Conservation (phyloP, 768 basidiomycete genomes). For the Boletus insuetus region DNA sequence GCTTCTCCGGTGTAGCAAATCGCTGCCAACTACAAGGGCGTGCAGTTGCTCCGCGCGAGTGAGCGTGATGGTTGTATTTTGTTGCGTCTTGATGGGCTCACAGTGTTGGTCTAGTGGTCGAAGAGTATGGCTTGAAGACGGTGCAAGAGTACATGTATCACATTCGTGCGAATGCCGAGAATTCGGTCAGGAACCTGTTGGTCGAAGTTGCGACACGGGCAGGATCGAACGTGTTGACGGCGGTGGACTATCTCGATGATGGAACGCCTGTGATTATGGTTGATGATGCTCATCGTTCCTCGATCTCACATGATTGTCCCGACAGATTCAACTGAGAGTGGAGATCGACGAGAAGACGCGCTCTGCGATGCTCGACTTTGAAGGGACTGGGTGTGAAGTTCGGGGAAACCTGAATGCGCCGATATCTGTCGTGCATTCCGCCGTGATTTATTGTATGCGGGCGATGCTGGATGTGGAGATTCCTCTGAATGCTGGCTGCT, state of each 20-base stretch:
- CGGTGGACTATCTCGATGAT: slow-evolving; percentile 85
- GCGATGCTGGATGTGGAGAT: slow-evolving; percentile 85
- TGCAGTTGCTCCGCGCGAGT: slow-evolving; percentile 81
- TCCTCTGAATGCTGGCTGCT: slow-evolving; percentile 90
- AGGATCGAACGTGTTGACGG: slow-evolving; percentile 60
- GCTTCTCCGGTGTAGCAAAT: slow-evolving; percentile 62
- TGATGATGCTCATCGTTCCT: not conserved
- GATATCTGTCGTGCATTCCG: slow-evolving; percentile 82
- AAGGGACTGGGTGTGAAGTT: slow-evolving; percentile 79
- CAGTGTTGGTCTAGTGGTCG: slow-evolving; percentile 53
- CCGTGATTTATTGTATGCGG: slow-evolving; percentile 87
- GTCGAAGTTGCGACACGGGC: slow-evolving; percentile 68
- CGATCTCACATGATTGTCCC: not conserved
- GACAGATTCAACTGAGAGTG: slow-evolving; percentile 70
- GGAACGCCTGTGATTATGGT: slow-evolving; percentile 67
- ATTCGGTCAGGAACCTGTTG: slow-evolving; percentile 79
- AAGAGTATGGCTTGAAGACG: slow-evolving; percentile 79
- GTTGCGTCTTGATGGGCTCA: slow-evolving; percentile 6
- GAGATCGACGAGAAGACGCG: slow-evolving; percentile 73
- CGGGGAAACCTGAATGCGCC: slow-evolving; percentile 85
- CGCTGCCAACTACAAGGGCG: slow-evolving; percentile 90
- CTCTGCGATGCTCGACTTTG: slow-evolving; percentile 82
- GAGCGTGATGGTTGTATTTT: slow-evolving; percentile 20
- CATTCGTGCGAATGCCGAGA: slow-evolving; percentile 87
- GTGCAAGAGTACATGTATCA: slow-evolving; percentile 95